A percentile compares a stretch with the other conserved stretches of the same genome.
These are phyloP conservation scores for Apophysomyces ossiformis DNA, from an alignment of 371 early-diverging fungal genomes.

Conservation along the genomic window DNA sequence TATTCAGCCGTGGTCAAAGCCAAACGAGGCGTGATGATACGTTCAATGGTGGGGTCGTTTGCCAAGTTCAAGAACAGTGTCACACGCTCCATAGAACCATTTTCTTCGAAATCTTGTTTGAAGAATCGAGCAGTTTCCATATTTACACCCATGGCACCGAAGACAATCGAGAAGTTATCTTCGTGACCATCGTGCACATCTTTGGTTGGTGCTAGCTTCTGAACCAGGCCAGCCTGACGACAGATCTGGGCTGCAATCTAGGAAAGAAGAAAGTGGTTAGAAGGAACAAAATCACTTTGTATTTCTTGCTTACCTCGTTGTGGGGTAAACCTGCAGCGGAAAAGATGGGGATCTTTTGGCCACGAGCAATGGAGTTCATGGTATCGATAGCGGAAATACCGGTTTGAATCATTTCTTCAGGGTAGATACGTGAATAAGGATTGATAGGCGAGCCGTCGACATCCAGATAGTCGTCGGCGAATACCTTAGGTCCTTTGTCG, in stretches of 20 bases:
- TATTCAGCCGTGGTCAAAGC: slow-evolving; percentile 99
- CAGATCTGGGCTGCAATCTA: slow-evolving; percentile 99
- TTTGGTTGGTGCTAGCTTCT: slow-evolving; percentile 85
- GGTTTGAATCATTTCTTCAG: slow-evolving; percentile 99
- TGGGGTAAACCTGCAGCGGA: slow-evolving; percentile 99
- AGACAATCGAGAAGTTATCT: slow-evolving; percentile 99
- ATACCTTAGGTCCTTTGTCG: slow-evolving; percentile 99
- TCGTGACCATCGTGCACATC: slow-evolving; percentile 98
- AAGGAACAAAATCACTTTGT: neutral
- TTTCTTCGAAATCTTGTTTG: slow-evolving; percentile 99
- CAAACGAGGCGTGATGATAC: slow-evolving; percentile 99
- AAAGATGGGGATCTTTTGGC: slow-evolving; percentile 99
- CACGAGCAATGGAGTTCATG: slow-evolving; percentile 99
- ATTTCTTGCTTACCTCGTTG: slow-evolving; percentile 82
- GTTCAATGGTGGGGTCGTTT: slow-evolving; percentile 99
- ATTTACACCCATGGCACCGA: slow-evolving; percentile 99
- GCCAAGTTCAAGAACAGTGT: slow-evolving; percentile 99
- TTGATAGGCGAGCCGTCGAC: slow-evolving; percentile 99
- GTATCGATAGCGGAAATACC: slow-evolving; percentile 99
- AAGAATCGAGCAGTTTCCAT: slow-evolving; percentile 99
- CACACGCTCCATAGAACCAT: slow-evolving; percentile 99
- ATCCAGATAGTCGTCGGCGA: slow-evolving; percentile 99
- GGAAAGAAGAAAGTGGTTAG: neutral
- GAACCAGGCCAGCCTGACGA: slow-evolving; percentile 99
- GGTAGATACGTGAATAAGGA: slow-evolving; percentile 99